Evolutionary conservation across 2,329 filamentous ascomycete genomes (phyloP).

Genomic region (Tolypocladium tundrense): DNA sequence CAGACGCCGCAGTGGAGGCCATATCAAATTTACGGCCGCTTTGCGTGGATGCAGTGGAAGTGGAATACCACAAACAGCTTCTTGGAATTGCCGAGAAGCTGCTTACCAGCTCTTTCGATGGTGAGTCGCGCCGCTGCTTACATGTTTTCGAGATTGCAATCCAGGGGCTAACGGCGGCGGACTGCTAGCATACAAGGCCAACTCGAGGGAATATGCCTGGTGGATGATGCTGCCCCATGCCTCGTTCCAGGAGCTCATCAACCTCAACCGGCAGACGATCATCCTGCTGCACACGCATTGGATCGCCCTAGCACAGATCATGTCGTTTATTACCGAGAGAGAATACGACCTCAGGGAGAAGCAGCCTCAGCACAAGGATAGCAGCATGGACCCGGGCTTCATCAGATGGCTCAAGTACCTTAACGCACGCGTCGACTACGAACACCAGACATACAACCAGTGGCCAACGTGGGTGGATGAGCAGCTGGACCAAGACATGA

Average conservation of each 20-base stretch:
- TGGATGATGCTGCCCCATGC: constrained; percentile 47
- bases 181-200: constrained; percentile 35
- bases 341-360: constrained; percentile 25
- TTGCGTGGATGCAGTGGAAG: constrained; percentile 31
- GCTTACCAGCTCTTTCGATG: constrained; percentile 40
- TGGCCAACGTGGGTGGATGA: constrained; percentile 47
- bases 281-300: constrained; percentile 42
- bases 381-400: constrained; percentile 30
- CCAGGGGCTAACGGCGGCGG: not conserved
- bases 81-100: constrained; percentile 39
- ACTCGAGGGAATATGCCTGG: constrained; percentile 42
- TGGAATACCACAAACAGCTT: constrained; percentile 34
- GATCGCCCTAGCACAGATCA: constrained; percentile 44
- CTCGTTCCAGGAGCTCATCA: constrained; percentile 39
- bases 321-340: constrained; percentile 35
- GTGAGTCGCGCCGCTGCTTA: constrained; percentile 21
- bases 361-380: constrained; percentile 11
- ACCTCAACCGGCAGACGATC: constrained; percentile 33
- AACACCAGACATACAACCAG: constrained; percentile 35
- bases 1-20: constrained; percentile 33
- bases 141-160: not conserved
- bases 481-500: constrained; percentile 33
- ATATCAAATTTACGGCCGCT: constrained; percentile 33
- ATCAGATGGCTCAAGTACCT: constrained; percentile 39
- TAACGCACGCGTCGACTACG: constrained; percentile 34